Evolutionary conservation across 164 flowering plant genomes (phyloP).

Genomic region (Houttuynia cordata): DNA sequence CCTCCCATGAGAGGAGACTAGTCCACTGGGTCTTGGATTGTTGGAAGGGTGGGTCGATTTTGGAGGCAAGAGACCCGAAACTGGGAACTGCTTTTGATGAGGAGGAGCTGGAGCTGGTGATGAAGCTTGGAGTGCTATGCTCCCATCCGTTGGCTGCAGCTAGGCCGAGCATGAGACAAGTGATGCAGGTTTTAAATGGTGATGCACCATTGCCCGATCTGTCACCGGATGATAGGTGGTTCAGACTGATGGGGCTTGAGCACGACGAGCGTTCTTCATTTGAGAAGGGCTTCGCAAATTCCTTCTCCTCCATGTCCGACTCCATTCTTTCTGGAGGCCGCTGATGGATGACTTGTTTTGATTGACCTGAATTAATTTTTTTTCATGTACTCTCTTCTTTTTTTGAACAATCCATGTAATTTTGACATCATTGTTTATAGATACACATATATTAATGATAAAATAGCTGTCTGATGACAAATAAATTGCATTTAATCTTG

Average conservation of each 20-base stretch:
- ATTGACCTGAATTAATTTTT: too few species aligned
- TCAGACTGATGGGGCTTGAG: not conserved
- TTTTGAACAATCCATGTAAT: too few species aligned
- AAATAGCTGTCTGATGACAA: too few species aligned
- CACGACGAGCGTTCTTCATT: not conserved
- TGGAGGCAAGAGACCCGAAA: conserved; percentile 11
- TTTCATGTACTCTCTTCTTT: too few species aligned
- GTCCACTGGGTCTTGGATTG: conserved; percentile 14
- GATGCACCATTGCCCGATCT: conserved; percentile 6
- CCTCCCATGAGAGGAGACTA: conserved; percentile 1
- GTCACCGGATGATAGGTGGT: not conserved
- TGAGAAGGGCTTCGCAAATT: not conserved
- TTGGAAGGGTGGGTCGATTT: conserved; percentile 13
- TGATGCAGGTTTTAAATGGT: conserved; percentile 11
- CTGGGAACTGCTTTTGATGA: conserved; percentile 4
- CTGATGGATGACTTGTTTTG: not conserved
- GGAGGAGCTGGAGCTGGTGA: conserved; percentile 14
- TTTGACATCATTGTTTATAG: too few species aligned
- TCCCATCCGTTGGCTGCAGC: conserved; percentile 8
- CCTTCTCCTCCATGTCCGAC: not conserved
- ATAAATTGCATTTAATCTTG: too few species aligned
- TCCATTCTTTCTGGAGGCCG: not conserved
- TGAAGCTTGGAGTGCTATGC: conserved; percentile 19
- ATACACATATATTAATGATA: too few species aligned
- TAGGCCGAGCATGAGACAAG: conserved; percentile 21